phyloP scores from a whole-genome alignment of 2,329 filamentous ascomycete genomes.

The Aureobasidium melanogenum region DNA sequence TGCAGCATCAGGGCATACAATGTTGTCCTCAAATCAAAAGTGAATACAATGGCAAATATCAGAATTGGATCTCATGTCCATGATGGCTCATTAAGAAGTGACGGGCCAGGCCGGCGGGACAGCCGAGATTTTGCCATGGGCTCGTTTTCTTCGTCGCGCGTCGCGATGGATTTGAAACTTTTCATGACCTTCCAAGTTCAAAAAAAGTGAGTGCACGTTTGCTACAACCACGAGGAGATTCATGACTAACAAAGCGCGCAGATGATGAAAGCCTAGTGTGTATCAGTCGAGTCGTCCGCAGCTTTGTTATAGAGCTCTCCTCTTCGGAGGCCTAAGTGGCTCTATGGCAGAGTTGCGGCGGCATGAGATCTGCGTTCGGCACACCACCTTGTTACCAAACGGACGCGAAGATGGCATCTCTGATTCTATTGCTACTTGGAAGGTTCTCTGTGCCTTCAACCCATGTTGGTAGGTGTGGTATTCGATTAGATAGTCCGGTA shows the following conservation, averaged over 20 bases:
- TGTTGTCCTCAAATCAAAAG: background rate
- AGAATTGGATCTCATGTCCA: background rate
- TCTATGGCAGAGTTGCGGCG: slow-evolving; percentile 55
- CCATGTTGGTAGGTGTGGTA: background rate
- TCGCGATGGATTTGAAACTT: slow-evolving; percentile 39
- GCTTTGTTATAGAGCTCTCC: slow-evolving; percentile 71
- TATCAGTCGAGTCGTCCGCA: slow-evolving; percentile 74
- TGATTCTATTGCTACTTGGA: slow-evolving; percentile 55
- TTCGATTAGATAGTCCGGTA: background rate
- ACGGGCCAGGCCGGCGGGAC: background rate
- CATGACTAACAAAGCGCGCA: slow-evolving; percentile 32
- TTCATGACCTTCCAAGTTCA: slow-evolving; percentile 98
- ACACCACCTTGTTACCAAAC: slow-evolving; percentile 97
- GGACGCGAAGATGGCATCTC: slow-evolving; percentile 98
- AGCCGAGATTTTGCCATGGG: background rate
- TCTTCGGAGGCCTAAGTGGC: slow-evolving; percentile 84
- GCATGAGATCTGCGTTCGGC: slow-evolving; percentile 99
- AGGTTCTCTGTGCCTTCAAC: slow-evolving; percentile 25
- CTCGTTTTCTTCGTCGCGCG: slow-evolving; percentile 17
- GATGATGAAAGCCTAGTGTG: slow-evolving; percentile 99
- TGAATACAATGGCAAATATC: background rate
- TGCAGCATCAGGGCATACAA: slow-evolving; percentile 20
- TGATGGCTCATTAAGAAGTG: background rate
- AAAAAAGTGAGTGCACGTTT: slow-evolving; percentile 65
- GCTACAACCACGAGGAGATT: slow-evolving; percentile 3